phyloP scores from a whole-genome alignment of 306 rosid species.

The Vachellia pachyceras region DNA sequence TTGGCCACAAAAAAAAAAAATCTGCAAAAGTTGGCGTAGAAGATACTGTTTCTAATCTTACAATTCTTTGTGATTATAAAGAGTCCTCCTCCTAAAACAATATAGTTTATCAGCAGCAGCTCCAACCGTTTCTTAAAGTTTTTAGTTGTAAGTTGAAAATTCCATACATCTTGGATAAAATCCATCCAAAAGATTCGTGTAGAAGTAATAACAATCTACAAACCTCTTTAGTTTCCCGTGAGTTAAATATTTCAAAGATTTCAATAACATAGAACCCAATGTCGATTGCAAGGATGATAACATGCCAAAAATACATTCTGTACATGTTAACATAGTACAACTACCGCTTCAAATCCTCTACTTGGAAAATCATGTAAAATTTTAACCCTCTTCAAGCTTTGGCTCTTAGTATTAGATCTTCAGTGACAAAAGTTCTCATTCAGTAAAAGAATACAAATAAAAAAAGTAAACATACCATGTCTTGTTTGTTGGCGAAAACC shows the following conservation, averaged over 20 bases:
- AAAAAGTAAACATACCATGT: constrained; percentile 71
- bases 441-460: constrained; percentile 31
- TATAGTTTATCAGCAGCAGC: neutral
- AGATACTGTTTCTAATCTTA: neutral
- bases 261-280: no score
- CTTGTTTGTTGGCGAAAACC: constrained; percentile 97
- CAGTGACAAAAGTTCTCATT: constrained; percentile 27
- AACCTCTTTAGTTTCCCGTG: no score
- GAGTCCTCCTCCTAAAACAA: neutral
- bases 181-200: no score
- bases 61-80: neutral
- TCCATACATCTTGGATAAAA: no score
- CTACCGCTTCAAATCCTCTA: neutral
- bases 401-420: neutral
- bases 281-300: no score
- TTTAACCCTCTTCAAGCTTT: constrained; percentile 22
- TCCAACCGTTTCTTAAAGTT: neutral
- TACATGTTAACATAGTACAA: no score
- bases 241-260: no score
- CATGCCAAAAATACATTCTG: neutral
- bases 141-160: no score
- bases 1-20: neutral
- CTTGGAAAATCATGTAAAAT: constrained; percentile 34
- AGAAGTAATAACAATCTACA: no score
- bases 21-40: neutral